Evolutionary conservation across 2,329 filamentous ascomycete species (phyloP).

Genomic region (Nothopassalora personata): DNA sequence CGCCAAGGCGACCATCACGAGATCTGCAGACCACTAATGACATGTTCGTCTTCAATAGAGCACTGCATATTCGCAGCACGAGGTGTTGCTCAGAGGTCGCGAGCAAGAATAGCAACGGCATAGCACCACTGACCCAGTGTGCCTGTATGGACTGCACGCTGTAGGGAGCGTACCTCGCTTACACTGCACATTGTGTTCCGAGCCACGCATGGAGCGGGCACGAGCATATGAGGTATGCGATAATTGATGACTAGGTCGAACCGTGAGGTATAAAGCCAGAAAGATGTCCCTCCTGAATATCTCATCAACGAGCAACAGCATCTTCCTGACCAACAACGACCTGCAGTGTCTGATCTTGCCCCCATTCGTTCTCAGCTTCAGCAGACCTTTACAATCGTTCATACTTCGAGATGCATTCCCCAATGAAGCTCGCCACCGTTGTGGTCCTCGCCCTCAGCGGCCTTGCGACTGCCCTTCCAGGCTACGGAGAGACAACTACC

Average conservation of each 20-base stretch:
- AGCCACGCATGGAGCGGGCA: neutral
- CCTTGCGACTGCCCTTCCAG: slow-evolving; percentile 14
- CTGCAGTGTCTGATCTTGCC: neutral
- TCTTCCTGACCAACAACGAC: neutral
- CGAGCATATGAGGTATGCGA: neutral
- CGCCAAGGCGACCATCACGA: neutral
- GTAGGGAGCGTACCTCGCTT: neutral
- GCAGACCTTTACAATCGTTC: slow-evolving; percentile 11
- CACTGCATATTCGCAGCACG: slow-evolving; percentile 7
- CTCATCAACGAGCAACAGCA: neutral
- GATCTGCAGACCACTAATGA: neutral
- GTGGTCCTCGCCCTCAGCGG: slow-evolving; percentile 17
- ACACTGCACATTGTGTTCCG: neutral
- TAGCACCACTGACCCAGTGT: neutral
- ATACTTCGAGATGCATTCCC: slow-evolving; percentile 14
- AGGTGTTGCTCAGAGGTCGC: neutral
- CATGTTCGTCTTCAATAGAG: slow-evolving; percentile 4
- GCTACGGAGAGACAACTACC: slow-evolving; percentile 4
- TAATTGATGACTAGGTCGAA: no score
- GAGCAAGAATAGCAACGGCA: neutral
- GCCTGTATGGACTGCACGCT: neutral
- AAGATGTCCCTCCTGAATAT: neutral
- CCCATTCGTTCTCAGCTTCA: slow-evolving; percentile 7
- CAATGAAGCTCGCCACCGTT: slow-evolving; percentile 15
- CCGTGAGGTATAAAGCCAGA: neutral